Base-by-base conservation (phyloP, 2,329 filamentous ascomycete genomes). In the Metarhizium anisopliae region DNA sequence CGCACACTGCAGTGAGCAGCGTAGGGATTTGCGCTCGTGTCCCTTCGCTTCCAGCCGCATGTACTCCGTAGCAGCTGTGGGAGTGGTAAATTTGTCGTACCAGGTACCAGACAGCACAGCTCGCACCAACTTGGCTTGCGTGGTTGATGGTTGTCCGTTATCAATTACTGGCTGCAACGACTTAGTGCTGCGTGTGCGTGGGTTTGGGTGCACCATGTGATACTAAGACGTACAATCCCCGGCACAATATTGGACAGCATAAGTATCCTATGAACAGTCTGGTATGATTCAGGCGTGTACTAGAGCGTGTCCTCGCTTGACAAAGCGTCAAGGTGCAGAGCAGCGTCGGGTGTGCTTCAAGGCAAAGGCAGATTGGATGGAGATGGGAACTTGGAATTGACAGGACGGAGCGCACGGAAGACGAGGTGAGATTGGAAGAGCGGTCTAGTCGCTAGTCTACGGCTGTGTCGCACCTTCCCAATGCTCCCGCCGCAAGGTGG, bases 401-500 rank as follows among this genome's bases (percentile, higher is more conserved):
- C 38, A 16, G 38, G 38, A 16, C 38, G 14, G 38, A 40, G 38
- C 11, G 38, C 38, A 16, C 14, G 38, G 38, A 16, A 40, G 8
- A 25, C 25, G 25, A 25, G 38, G 5, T 5, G 14, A 14, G 38
- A 40, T 40, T 20, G 42, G 42, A 11, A 49, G 25, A 49, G 52
- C 52, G 52, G 52, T 53, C 51, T 52, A 16, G 50, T 25, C 25
- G 25, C 25, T 25, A 25, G 30, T 51, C 38, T 45, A 36, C 30
- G 52, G 52, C 43, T 53, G 25, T 29, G 42, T 47, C 30, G 52
- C 43, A 29, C 52, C 52, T 53, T 47, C 38, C 51, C 51, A 52
- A 14, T 40, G 38, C 30, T 50, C 47, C 16, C 42, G 32, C 29
- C 18, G 40, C 32, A 20, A 47, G 8, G 20, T 20, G 11, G 38